phyloP scores from a whole-genome alignment of 768 basidiomycete species.

The Xerocomellus intermedius region DNA sequence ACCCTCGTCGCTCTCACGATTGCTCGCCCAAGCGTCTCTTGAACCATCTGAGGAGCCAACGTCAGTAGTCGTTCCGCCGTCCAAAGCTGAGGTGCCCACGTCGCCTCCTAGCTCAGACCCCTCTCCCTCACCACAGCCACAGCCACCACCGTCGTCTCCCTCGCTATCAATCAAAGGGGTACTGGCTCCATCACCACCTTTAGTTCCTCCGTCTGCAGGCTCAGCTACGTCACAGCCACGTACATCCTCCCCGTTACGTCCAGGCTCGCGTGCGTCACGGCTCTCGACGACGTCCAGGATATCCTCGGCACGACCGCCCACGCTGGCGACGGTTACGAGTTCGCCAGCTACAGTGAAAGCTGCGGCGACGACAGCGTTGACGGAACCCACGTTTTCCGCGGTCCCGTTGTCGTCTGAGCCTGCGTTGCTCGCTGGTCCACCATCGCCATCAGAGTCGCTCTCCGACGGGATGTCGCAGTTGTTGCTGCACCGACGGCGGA shows the following conservation, averaged over 20 bases:
- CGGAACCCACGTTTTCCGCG: conserved; percentile 51
- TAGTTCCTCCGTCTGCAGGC: conserved; percentile 30
- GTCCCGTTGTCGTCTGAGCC: conserved; percentile 37
- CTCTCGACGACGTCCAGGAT: conserved; percentile 68
- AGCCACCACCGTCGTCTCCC: conserved; percentile 30
- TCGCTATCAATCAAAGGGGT: conserved; percentile 1
- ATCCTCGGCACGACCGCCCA: conserved; percentile 61
- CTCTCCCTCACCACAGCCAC: conserved; percentile 33
- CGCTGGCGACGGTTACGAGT: conserved; percentile 47
- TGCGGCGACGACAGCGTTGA: conserved; percentile 64
- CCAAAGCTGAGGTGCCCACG: conserved; percentile 33
- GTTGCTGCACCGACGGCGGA: conserved; percentile 48
- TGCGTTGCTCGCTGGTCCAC: conserved; percentile 37
- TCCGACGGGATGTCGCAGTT: conserved; percentile 58
- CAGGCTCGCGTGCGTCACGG: conserved; percentile 71
- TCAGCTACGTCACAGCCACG: conserved; percentile 31
- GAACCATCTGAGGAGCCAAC: conserved; percentile 34
- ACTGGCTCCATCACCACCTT: conserved; percentile 3
- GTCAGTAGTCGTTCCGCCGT: conserved; percentile 27
- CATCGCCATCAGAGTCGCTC: conserved; percentile 61
- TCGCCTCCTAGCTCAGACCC: conserved; percentile 15
- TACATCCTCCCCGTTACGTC: conserved; percentile 60
- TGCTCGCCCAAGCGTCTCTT: conserved; percentile 69
- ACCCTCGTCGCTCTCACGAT: conserved; percentile 75
- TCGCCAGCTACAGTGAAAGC: conserved; percentile 52